phyloP scores from a whole-genome alignment of 139 green algal genomes.

The Pleodorina starrii region DNA sequence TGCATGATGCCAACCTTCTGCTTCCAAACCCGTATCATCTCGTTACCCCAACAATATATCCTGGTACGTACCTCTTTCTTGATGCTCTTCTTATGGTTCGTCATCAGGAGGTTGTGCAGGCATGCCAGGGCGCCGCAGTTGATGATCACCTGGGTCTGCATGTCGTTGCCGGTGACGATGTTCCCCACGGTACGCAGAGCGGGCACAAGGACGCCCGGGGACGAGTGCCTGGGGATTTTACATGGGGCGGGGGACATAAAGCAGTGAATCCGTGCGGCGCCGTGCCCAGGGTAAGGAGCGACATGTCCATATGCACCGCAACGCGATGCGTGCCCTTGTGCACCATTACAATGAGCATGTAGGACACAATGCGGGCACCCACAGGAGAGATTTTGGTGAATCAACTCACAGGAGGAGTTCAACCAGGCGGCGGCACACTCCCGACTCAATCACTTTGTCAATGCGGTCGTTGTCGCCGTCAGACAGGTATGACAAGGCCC shows the following conservation, averaged over 20 bases:
- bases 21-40: no score
- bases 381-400: no score
- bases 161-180: conserved; percentile 99
- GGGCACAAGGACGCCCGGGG: conserved; percentile 92
- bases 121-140: conserved; percentile 97
- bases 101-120: conserved; percentile 93
- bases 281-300: no score
- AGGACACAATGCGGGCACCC: no score
- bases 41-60: no score
- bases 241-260: no score
- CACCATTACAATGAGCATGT: no score
- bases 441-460: conserved; percentile 96
- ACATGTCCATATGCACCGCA: no score
- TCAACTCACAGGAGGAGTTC: conserved; percentile 84
- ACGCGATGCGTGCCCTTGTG: no score
- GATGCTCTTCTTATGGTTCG: conserved; percentile 98
- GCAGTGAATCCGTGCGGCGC: no score
- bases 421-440: conserved; percentile 91
- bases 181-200: conserved; percentile 98
- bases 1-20: no score
- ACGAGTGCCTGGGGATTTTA: conserved; percentile 73
- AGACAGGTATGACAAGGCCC: conserved; percentile 98
- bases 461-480: conserved; percentile 99
- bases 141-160: conserved; percentile 98
- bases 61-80: conserved; percentile 94